Percentiles rank a stretch among this genome's conserved stretches.
Conservation (phyloP, 2,329 filamentous ascomycete genomes). For the Aspergillus ustus region DNA sequence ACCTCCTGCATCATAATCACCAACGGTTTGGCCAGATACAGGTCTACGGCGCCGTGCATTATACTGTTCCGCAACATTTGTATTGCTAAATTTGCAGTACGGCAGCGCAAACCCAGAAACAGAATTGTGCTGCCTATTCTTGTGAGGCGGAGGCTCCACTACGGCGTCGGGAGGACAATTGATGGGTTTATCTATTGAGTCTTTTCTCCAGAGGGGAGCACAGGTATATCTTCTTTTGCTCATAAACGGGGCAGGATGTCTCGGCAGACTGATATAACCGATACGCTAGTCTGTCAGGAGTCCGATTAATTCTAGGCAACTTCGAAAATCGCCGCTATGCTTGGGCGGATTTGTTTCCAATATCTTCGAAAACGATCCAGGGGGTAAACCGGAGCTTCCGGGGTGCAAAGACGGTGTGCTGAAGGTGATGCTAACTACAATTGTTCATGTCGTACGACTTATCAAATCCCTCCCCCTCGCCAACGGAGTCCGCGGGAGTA, state of each 20-base stretch:
- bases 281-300: background rate
- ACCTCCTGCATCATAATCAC: background rate
- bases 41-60: background rate
- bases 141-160: background rate
- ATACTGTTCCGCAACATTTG: constrained; percentile 1
- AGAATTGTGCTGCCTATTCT: constrained; percentile 17
- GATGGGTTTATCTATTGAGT: background rate
- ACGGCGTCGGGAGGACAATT: background rate
- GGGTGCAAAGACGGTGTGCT: background rate
- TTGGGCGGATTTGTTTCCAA: background rate
- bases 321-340: background rate
- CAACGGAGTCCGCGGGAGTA: background rate
- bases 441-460: background rate
- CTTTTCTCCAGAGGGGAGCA: background rate
- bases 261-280: background rate
- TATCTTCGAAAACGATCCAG: background rate
- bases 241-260: background rate
- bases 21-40: constrained; percentile 1
- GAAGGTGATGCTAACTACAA: background rate
- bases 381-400: background rate
- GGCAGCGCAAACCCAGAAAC: background rate
- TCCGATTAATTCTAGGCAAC: background rate
- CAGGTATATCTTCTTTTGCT: background rate
- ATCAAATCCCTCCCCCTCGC: background rate
- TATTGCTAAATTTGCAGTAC: background rate